Percentiles rank a stretch among this genome's conserved stretches.
These are phyloP conservation scores for Claviceps sp. DNA, from an alignment of 2,329 filamentous ascomycete species.

Conservation along the genomic window DNA sequence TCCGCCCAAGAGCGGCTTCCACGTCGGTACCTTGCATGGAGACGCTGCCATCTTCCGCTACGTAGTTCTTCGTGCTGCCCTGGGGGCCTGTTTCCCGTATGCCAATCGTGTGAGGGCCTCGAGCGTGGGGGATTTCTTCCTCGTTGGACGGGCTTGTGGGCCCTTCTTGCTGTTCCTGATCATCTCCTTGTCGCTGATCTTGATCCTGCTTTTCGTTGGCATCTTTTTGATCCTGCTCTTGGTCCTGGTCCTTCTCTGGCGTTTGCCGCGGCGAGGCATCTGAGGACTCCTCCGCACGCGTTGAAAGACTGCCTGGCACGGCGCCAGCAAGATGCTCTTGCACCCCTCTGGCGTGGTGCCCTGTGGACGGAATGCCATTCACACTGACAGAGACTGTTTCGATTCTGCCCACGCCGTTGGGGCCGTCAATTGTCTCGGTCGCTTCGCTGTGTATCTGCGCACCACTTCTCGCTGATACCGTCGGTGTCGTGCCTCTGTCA, in stretches of 20 bases:
- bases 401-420: slow-evolving; percentile 64
- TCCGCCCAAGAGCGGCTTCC: slow-evolving; percentile 47
- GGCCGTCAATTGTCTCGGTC: slow-evolving; percentile 69
- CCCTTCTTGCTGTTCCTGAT: slow-evolving; percentile 13
- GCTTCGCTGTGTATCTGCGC: slow-evolving; percentile 51
- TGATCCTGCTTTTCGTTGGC: too few relatives aligned
- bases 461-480: slow-evolving; percentile 12
- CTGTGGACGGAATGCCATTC: slow-evolving; percentile 50
- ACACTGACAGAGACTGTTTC: slow-evolving; percentile 69
- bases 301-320: slow-evolving; percentile 52
- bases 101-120: slow-evolving; percentile 74
- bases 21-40: slow-evolving; percentile 44
- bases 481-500: slow-evolving; percentile 6
- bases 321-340: slow-evolving; percentile 76
- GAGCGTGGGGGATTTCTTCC: slow-evolving; percentile 61
- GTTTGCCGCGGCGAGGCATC: neutral
- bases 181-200: neutral
- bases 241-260: slow-evolving; percentile 3
- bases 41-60: slow-evolving; percentile 26
- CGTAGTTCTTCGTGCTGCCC: slow-evolving; percentile 25
- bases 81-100: slow-evolving; percentile 78
- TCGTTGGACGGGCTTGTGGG: slow-evolving; percentile 30
- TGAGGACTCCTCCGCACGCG: slow-evolving; percentile 24
- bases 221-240: neutral
- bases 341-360: slow-evolving; percentile 38